Evolutionary conservation across 2,329 filamentous ascomycete species (phyloP).

Genomic region (Diaporthe caulivora): DNA sequence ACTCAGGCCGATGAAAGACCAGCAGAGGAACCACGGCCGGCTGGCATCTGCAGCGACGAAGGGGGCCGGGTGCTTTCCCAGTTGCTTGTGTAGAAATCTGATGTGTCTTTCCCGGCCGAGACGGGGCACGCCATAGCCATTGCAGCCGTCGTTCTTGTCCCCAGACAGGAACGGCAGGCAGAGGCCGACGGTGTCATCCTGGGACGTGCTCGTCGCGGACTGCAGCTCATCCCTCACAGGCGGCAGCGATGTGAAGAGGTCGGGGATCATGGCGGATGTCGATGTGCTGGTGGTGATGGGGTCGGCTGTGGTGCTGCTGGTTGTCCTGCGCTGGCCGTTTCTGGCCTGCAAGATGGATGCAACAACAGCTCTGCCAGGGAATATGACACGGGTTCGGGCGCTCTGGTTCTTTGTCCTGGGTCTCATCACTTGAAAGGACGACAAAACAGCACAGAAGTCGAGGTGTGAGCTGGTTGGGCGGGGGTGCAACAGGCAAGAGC

Average conservation of each 20-base stretch:
- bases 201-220: conserved; percentile 76
- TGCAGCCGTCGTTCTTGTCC: conserved; percentile 66
- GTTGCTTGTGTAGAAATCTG: conserved; percentile 70
- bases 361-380: conserved; percentile 38
- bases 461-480: conserved; percentile 12
- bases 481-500: not conserved
- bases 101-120: conserved; percentile 76
- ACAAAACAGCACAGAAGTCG: not conserved
- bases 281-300: conserved; percentile 43
- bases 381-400: conserved; percentile 38
- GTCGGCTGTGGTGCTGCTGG: conserved; percentile 22
- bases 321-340: conserved; percentile 12
- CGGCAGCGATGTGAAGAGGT: conserved; percentile 69
- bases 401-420: conserved; percentile 35
- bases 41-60: conserved; percentile 87
- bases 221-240: conserved; percentile 73
- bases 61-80: conserved; percentile 73
- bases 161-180: conserved; percentile 78
- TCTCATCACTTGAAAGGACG: conserved; percentile 34
- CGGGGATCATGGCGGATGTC: conserved; percentile 57
- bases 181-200: conserved; percentile 76
- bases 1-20: conserved; percentile 82
- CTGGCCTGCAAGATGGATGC: conserved; percentile 38
- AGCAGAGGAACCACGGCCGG: conserved; percentile 95
- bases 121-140: conserved; percentile 78